Conservation (phyloP, 1,139 yeast genomes). For the Candida sp. region DNA sequence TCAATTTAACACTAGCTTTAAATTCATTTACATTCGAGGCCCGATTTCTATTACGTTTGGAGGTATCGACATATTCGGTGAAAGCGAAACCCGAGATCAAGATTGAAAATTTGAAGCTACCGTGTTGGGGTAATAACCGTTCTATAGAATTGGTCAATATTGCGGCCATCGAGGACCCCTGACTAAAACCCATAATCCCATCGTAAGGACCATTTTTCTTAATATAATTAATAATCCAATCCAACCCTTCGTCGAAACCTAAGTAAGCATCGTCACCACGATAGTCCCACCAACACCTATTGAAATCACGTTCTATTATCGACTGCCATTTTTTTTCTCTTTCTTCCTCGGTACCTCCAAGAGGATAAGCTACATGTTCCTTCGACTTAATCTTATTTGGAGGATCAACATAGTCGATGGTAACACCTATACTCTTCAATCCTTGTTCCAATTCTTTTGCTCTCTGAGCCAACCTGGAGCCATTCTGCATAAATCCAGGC, state of each 20-base stretch:
- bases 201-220: constrained; percentile 78
- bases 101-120: constrained; percentile 43
- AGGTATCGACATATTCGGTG: constrained; percentile 28
- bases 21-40: constrained; percentile 20
- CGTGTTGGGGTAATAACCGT: constrained; percentile 36
- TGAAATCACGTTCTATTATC: constrained; percentile 44
- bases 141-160: constrained; percentile 44
- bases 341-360: constrained; percentile 25
- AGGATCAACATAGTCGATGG: constrained; percentile 38
- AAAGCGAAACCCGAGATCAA: constrained; percentile 57
- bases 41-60: constrained; percentile 12
- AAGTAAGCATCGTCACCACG: constrained; percentile 24
- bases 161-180: constrained; percentile 86
- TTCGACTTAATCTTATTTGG: constrained; percentile 21
- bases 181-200: constrained; percentile 88
- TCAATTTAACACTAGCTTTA: constrained; percentile 14
- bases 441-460: constrained; percentile 76
- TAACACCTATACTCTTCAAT: constrained; percentile 54
- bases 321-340: constrained; percentile 20
- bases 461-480: constrained; percentile 70
- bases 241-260: constrained; percentile 28
- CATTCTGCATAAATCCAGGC: constrained; percentile 61
- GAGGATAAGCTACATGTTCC: constrained; percentile 25
- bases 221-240: constrained; percentile 52
- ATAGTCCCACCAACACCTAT: constrained; percentile 47